Base-by-base conservation (phyloP, 768 basidiomycete species). In the Serpula lacrymans region DNA sequence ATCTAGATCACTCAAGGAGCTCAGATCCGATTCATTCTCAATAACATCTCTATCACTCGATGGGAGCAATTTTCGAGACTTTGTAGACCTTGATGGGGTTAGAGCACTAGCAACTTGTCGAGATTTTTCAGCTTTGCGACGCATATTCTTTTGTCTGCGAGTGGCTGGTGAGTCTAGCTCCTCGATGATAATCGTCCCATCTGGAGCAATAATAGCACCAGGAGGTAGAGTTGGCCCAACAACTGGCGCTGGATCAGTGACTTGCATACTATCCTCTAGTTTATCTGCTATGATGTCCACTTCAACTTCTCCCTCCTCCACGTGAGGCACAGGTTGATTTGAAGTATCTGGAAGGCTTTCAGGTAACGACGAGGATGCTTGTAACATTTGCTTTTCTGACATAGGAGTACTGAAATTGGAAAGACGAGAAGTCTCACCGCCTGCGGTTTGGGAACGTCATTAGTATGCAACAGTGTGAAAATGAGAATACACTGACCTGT, bases 121-220 rank as follows among this genome's bases (percentile, higher is more conserved):
- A 34, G 47, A 66, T 1, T 60, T 59, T 41, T 64, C 59, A n/a
- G 53, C 70, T 53, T 74, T 79, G 37, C 61, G 66, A 6, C 70
- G 68, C 43, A 64, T 57, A 14, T 67, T 68, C 59, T 81, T 84
- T 58, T 77, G 71, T 36, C 75, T 70, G 4, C 85, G 76, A 28
- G 75, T 81, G 3, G 73, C 73, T 25, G 85, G 85, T 5, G 86
- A 82, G 51, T 87, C 86, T 17, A 88, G 67, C 44, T 78, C 77
- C 53, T 88, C 84, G 41, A 88, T 75, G 40, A 85, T 74, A 34
- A 82, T 69, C 42, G 62, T 69, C n/a, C 75, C 74, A 31, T 65
- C 64, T n/a, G 71, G 62, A 6, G 56, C 44, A 30, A 57, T 48
- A 5, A 62, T 49, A n/a, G n/a, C n/a, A n/a, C n/a, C n/a, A n/a